Evolutionary conservation across 2,329 filamentous ascomycete genomes (phyloP).

Genomic region (Furcasterigmium furcatum): DNA sequence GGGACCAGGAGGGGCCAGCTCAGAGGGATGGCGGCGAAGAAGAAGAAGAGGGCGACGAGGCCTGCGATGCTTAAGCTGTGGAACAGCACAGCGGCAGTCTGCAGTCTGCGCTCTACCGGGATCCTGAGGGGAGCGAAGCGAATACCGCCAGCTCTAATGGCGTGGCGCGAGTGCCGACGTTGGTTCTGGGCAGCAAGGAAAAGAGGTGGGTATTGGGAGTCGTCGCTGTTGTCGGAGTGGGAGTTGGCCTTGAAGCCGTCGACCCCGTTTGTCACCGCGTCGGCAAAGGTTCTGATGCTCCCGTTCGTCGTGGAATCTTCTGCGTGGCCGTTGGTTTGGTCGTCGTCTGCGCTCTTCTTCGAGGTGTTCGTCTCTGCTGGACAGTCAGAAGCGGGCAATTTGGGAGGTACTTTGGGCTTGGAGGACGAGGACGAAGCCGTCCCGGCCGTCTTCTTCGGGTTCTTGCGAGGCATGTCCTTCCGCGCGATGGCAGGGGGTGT

Average conservation of each 20-base stretch:
- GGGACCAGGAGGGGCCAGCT: slow-evolving; percentile 76
- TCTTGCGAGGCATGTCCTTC: slow-evolving; percentile 11
- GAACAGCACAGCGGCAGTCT: slow-evolving; percentile 74
- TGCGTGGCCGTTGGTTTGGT: not conserved
- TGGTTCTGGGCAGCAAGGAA: slow-evolving; percentile 3
- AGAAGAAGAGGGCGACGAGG: slow-evolving; percentile 79
- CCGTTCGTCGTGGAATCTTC: slow-evolving; percentile 5
- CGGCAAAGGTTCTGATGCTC: slow-evolving; percentile 9
- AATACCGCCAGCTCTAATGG: slow-evolving; percentile 51
- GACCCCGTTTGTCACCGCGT: slow-evolving; percentile 10
- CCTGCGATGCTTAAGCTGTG: slow-evolving; percentile 71
- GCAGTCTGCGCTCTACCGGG: slow-evolving; percentile 66
- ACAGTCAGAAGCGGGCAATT: not conserved
- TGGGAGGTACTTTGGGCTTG: not conserved
- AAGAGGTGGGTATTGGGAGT: slow-evolving; percentile 10
- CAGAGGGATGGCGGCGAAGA: slow-evolving; percentile 86
- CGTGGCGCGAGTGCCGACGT: slow-evolving; percentile 18
- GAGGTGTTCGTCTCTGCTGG: no score
- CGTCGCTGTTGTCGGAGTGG: slow-evolving; percentile 1
- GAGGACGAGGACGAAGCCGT: not conserved
- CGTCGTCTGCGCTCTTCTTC: not conserved
- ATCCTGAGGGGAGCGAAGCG: slow-evolving; percentile 81
- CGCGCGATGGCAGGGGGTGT: no score
- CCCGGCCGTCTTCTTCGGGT: slow-evolving; percentile 8
- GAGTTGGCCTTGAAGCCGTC: slow-evolving; percentile 2